Evolutionary conservation across 805 yeast species (phyloP), one percentile per base, ranked within the genome.

Genomic region (Saccharomycopsis sp.): DNA sequence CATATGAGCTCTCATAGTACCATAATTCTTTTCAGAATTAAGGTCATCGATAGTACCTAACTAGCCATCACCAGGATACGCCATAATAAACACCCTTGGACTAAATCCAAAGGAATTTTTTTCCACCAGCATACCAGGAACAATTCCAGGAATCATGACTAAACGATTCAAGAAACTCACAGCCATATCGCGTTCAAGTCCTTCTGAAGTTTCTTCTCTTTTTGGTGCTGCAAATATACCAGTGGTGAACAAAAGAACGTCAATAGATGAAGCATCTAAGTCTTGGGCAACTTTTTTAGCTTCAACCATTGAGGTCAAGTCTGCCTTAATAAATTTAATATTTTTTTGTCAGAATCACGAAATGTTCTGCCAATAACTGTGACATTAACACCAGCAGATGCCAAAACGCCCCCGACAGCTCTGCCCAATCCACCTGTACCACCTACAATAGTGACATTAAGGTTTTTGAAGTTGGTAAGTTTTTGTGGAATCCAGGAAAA

Each of bases 371-470:
- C 68, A 29, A 64, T 57, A 27, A 65, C 69, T 1, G 64, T 62
- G 3, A 65, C 68, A 1, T 54, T 38, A 1, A 61, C 63, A 19
- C 66, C 68, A 6, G 48, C 36, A 2, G 43, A 14, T 1, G 64
- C 61, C 14, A 63, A 44, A 5, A 43, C 41, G 8, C 44, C 46
- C 3, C 60, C 51, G n/a, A 66, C 48, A 2, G 68, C 61, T 19
- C 65, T 58, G 3, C 71, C 71, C 3, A 66, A 44, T 3, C 71
- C 71, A 41, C 65, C 64, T 1, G 70, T 67, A 8, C 71, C 71
- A 21, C 71, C 71, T 33, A 67, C 50, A n/a, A 65, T 41, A 2
- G 55, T 52, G 3, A 57, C 58, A 17, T 57, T 55, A 19, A 54
- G 35, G 11, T 9, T 31, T 7, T 7, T 14, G 35, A 31, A 20